Conservation (phyloP, 2,329 filamentous ascomycete genomes). For the Penicillium brasilianum region DNA sequence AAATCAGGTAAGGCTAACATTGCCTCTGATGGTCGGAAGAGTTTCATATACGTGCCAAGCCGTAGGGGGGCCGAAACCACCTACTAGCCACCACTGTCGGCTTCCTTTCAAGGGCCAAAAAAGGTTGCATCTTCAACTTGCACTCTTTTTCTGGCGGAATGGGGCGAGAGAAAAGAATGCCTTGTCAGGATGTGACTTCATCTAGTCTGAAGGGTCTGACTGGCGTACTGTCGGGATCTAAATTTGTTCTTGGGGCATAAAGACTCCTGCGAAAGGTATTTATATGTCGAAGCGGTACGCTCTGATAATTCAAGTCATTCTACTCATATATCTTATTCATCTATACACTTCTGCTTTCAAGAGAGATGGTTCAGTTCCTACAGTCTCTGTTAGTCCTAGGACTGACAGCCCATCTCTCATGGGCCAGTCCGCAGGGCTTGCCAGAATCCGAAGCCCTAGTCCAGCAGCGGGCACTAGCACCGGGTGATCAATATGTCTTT, state of each 20-base stretch:
- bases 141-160: background rate
- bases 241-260: background rate
- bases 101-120: background rate
- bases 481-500: background rate
- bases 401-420: background rate
- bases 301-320: background rate
- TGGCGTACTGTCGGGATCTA: background rate
- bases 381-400: background rate
- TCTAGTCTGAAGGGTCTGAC: background rate
- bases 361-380: background rate
- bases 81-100: background rate
- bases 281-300: background rate
- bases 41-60: no score
- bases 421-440: background rate
- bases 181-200: background rate
- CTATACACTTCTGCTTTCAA: background rate
- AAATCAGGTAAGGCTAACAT: background rate
- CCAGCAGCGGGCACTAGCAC: background rate
- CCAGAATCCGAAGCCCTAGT: background rate
- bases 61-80: background rate
- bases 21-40: background rate
- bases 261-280: background rate
- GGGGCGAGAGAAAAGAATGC: background rate
- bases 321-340: background rate
- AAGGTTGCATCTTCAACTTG: background rate